phyloP scores from a whole-genome alignment of 305 asterid genomes.

The Fraxinus nigra region DNA sequence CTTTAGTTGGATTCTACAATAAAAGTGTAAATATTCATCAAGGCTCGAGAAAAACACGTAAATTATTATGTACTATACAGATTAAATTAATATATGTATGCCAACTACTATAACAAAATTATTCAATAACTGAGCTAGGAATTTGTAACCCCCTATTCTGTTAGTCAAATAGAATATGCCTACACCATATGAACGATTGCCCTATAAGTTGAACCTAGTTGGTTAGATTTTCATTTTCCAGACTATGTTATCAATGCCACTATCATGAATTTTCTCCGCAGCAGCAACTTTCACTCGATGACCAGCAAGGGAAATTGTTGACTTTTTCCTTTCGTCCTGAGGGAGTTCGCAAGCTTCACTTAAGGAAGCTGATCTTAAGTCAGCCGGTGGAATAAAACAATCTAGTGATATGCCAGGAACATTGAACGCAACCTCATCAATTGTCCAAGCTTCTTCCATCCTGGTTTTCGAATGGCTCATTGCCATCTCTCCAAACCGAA shows the following conservation, averaged over 20 bases:
- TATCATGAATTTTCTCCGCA: constrained; percentile 2
- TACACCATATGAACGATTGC: background rate
- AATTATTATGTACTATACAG: background rate
- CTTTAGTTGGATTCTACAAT: constrained; percentile 31
- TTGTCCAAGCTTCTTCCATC: constrained; percentile 28
- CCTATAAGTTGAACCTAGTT: background rate
- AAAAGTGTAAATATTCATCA: background rate
- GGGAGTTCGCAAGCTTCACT: constrained; percentile 8
- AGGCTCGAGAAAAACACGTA: background rate
- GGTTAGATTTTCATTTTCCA: constrained; percentile 11
- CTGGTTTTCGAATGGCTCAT: constrained; percentile 28
- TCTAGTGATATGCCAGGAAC: constrained; percentile 24
- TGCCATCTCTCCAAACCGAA: constrained; percentile 23
- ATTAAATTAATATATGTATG: background rate
- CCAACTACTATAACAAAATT: background rate
- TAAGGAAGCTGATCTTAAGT: constrained; percentile 9
- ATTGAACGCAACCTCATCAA: constrained; percentile 24
- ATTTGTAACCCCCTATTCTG: background rate
- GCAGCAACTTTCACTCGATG: constrained; percentile 19
- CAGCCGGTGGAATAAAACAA: constrained; percentile 26
- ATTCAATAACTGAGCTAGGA: background rate
- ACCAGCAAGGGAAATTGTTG: constrained; percentile 8
- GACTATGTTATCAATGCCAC: background rate
- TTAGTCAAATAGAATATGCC: background rate
- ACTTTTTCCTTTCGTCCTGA: constrained; percentile 10